Percentiles rank a stretch among this genome's conserved stretches.
Conservation (phyloP, 331 rosid species). For the Erythrophleum ivorense region DNA sequence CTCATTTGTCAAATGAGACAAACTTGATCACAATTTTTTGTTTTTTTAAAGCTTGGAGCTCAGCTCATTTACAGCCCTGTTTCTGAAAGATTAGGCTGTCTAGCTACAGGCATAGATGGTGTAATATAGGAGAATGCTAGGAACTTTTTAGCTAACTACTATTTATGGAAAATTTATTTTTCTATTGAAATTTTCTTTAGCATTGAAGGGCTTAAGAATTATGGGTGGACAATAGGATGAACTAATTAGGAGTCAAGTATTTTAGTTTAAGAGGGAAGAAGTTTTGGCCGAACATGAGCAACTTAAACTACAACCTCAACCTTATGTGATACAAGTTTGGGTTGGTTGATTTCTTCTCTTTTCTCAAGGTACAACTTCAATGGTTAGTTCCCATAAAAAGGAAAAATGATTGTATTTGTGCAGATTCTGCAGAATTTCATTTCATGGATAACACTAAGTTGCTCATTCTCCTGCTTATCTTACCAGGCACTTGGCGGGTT, state of each 20-base stretch:
- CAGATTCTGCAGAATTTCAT: background rate
- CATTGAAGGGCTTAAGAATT: background rate
- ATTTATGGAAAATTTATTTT: background rate
- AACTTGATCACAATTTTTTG: too few relatives aligned
- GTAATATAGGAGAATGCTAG: background rate
- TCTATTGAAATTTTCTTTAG: background rate
- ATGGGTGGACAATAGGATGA: background rate
- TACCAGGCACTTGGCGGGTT: constrained; percentile 89
- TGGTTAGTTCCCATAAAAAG: background rate
- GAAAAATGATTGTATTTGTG: background rate
- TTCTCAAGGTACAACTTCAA: background rate
- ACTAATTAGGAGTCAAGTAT: background rate
- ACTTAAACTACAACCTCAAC: background rate
- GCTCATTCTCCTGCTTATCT: constrained; percentile 37
- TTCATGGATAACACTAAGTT: constrained; percentile 10
- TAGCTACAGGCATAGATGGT: background rate
- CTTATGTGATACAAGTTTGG: too few relatives aligned
- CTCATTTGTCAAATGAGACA: too few relatives aligned
- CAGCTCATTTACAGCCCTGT: too few relatives aligned
- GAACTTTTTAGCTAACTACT: background rate
- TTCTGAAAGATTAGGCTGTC: background rate
- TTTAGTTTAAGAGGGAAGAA: background rate
- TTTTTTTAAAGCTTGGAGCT: too few relatives aligned
- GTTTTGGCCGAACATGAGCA: background rate
- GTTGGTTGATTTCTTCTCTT: background rate